Conservation (phyloP, 1,139 yeast species). For the Kluyveromyces sp. region DNA sequence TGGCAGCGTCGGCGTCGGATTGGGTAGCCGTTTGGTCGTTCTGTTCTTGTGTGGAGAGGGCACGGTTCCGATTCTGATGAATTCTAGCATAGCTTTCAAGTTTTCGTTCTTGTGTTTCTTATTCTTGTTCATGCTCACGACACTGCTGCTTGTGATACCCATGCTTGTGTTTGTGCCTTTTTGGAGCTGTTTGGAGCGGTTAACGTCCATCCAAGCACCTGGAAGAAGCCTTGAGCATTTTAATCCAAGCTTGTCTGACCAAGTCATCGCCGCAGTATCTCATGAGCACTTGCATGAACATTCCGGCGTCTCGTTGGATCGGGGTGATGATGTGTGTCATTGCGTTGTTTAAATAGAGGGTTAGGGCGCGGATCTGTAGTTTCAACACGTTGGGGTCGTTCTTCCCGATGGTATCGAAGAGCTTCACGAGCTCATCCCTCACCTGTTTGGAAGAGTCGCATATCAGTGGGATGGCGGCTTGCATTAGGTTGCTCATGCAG, state of each 20-base stretch:
- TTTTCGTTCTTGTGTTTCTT: slow-evolving; percentile 35
- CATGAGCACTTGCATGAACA: slow-evolving; percentile 50
- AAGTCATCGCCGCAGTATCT: slow-evolving; percentile 40
- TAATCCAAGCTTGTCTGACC: slow-evolving; percentile 51
- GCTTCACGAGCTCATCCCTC: slow-evolving; percentile 48
- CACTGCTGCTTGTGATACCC: slow-evolving; percentile 13
- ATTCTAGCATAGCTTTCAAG: slow-evolving; percentile 37
- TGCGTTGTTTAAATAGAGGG: slow-evolving; percentile 78
- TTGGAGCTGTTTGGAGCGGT: slow-evolving; percentile 22
- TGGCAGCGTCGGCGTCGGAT: slow-evolving; percentile 4
- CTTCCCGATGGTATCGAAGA: slow-evolving; percentile 44
- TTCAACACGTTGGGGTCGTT: slow-evolving; percentile 51
- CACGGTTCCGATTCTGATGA: slow-evolving; percentile 36
- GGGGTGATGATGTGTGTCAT: slow-evolving; percentile 87
- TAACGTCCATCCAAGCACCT: slow-evolving; percentile 56
- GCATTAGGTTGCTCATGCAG: slow-evolving; percentile 25
- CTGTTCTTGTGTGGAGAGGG: background rate
- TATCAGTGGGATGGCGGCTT: slow-evolving; percentile 26
- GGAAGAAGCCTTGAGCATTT: slow-evolving; percentile 49
- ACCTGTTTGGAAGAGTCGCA: slow-evolving; percentile 41
- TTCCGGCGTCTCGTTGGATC: slow-evolving; percentile 63
- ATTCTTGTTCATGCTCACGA: slow-evolving; percentile 27
- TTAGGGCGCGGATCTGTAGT: slow-evolving; percentile 58
- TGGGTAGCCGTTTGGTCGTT: slow-evolving; percentile 3
- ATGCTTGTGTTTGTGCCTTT: slow-evolving; percentile 7